Base-by-base conservation (phyloP, 2,329 filamentous ascomycete species). In the Colletotrichum godetiae region DNA sequence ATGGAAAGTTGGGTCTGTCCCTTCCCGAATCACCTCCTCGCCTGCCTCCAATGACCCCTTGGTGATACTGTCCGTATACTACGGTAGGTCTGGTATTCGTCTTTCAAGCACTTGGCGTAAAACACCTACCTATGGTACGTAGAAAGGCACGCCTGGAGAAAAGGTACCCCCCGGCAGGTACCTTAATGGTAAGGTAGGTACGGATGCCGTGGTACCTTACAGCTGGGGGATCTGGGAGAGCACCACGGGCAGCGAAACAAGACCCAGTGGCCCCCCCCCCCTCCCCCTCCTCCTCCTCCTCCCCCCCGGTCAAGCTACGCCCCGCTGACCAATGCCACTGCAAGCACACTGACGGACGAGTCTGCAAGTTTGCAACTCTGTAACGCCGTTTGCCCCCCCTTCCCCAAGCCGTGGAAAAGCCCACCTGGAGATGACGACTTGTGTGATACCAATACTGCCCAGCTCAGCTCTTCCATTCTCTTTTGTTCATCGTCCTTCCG, bases 331-430 rank as follows among this genome's bases (percentile, higher is more conserved):
- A 73, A 70, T 73, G 67, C 70, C 67, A 70, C 70, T 73, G 70
- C 70, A 73, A 65, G 56, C 70, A 73, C 70, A 70, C 55, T 73
- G 70, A 73, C 70, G 55, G 53, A 68, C 42, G 15, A 70, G 52
- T 73, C 67, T 73, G 70, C 70, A 70, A 73, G 52, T 73, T 60
- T 73, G 70, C 70, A 73, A 73, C 67, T 73, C 70, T 73, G 70
- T 73, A 73, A 73, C 70, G 67, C 66, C 59, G 58, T 64, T 69
- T 58, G 66, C 70, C 66, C 58, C 62, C 62, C 53, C 37, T 42
- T 10, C 60, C 69, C 66, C 46, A 68, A 22, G 29, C 24, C 35
- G 42, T 67, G 42, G 42, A 35, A 52, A 33, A 52, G 60, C 8
- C 55, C 61, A 70, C 37, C 42, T 53, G 58, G 66, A 61, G 37